phyloP scores from a whole-genome alignment of 768 basidiomycete species.

The Agrocybe pediades region DNA sequence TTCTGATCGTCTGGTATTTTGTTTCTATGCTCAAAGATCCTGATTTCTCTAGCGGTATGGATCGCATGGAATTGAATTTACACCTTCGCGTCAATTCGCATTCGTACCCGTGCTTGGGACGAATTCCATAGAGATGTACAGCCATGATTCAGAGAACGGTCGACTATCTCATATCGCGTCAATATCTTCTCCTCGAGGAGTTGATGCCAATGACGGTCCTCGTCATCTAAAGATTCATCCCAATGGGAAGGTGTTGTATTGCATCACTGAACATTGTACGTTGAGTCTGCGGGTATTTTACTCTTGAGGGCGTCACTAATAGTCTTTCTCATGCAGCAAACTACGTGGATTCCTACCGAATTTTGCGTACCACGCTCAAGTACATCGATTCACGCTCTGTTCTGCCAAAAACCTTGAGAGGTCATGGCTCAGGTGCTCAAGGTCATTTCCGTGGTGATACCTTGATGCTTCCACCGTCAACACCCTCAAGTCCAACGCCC shows the following conservation, averaged over 20 bases:
- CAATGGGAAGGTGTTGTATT: slow-evolving; percentile 51
- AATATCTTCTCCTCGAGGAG: slow-evolving; percentile 39
- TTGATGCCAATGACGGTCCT: slow-evolving; percentile 44
- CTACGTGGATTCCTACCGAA: slow-evolving; percentile 44
- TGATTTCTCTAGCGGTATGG: slow-evolving; percentile 45
- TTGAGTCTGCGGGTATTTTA: neutral
- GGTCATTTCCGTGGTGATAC: slow-evolving; percentile 47
- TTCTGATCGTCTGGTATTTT: neutral
- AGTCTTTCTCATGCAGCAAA: slow-evolving; percentile 36
- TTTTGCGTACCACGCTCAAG: slow-evolving; percentile 30
- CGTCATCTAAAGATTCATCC: slow-evolving; percentile 56
- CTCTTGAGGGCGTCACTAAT: neutral
- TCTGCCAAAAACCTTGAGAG: slow-evolving; percentile 22
- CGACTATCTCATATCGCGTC: slow-evolving; percentile 37
- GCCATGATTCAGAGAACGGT: slow-evolving; percentile 31
- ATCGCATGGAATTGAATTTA: slow-evolving; percentile 53
- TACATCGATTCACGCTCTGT: slow-evolving; percentile 34
- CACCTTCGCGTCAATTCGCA: slow-evolving; percentile 32
- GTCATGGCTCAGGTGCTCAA: slow-evolving; percentile 5
- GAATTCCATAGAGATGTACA: slow-evolving; percentile 49
- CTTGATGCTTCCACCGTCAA: slow-evolving; percentile 41
- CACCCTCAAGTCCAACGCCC: slow-evolving; percentile 34
- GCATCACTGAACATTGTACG: slow-evolving; percentile 55
- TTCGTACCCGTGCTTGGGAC: slow-evolving; percentile 55
- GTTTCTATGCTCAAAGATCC: neutral